Conservation (phyloP, 352 stramenopile genomes). For the Pythium biforme region DNA sequence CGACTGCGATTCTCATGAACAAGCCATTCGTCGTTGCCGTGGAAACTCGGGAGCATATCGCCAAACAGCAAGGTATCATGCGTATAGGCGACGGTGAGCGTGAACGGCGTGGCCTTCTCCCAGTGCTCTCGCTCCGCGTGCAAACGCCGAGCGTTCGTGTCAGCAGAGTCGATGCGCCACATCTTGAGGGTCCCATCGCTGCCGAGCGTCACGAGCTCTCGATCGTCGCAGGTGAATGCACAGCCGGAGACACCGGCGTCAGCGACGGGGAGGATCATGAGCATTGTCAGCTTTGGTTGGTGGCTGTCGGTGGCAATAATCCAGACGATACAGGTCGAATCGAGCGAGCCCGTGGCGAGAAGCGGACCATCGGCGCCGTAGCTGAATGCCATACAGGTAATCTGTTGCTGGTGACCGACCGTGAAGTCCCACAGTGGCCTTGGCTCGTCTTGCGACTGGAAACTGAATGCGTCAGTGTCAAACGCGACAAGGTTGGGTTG, state of each 20-base stretch:
- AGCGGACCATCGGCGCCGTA: conserved; percentile 18
- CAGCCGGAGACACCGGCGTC: conserved; percentile 33
- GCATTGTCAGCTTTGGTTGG: conserved; percentile 22
- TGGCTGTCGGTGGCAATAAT: conserved; percentile 8
- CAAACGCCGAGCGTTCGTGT: not conserved
- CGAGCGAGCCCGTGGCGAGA: conserved; percentile 53
- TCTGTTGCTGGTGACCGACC: conserved; percentile 50
- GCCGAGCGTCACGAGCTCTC: conserved; percentile 41
- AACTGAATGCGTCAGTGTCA: not conserved
- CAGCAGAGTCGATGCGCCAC: conserved; percentile 32
- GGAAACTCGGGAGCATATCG: conserved; percentile 31
- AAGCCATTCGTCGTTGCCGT: conserved; percentile 51
- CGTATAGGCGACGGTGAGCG: conserved; percentile 36
- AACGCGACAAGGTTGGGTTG: conserved; percentile 12
- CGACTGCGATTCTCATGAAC: conserved; percentile 13
- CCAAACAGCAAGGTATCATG: conserved; percentile 47
- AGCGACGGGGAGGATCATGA: conserved; percentile 43
- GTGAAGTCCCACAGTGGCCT: not conserved
- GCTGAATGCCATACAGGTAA: conserved; percentile 45
- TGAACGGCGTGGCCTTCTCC: conserved; percentile 37
- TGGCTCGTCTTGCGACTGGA: not conserved
- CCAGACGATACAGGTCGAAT: conserved; percentile 68
- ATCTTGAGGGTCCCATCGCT: conserved; percentile 43
- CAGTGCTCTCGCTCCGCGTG: conserved; percentile 29
- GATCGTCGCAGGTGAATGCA: conserved; percentile 40